A percentile compares a stretch with the other conserved stretches of the same genome.
Evolutionary conservation across 73 alveolate species (phyloP).

Genomic region (Tetrahymena thermophila): DNA sequence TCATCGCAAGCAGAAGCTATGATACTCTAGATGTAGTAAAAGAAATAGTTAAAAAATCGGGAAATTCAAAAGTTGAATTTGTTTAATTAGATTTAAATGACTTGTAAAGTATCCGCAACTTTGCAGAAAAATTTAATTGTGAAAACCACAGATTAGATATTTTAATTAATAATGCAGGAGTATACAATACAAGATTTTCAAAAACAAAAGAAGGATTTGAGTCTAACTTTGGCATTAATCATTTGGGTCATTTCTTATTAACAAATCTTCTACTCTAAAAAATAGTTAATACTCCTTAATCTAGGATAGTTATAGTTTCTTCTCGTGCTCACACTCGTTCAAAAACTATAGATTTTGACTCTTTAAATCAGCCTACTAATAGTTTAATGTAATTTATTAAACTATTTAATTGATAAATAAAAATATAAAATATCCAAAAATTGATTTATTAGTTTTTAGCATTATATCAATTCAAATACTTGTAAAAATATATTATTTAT

Average conservation of each 20-base stretch:
- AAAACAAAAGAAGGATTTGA: slow-evolving; percentile 56
- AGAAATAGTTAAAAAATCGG: slow-evolving; percentile 10
- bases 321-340: slow-evolving; percentile 42
- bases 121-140: slow-evolving; percentile 28
- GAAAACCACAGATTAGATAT: slow-evolving; percentile 47
- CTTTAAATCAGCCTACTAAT: not conserved
- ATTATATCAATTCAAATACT: not conserved
- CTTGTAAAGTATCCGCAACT: slow-evolving; percentile 37
- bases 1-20: slow-evolving; percentile 47
- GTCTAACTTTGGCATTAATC: slow-evolving; percentile 41
- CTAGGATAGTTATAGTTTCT: slow-evolving; percentile 54
- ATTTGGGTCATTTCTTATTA: slow-evolving; percentile 46
- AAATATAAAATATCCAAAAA: slow-evolving; percentile 25
- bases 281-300: slow-evolving; percentile 22
- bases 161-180: slow-evolving; percentile 61
- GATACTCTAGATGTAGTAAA: slow-evolving; percentile 16
- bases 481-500: not conserved
- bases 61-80: slow-evolving; percentile 24
- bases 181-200: not conserved
- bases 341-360: not conserved
- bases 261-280: slow-evolving; percentile 41
- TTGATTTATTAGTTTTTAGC: not conserved
- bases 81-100: slow-evolving; percentile 46
- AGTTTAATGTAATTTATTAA: slow-evolving; percentile 14
- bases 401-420: not conserved